These are phyloP conservation scores for Mallotus nudiflorus DNA, from an alignment of 345 rosid species.

Conservation along the genomic window DNA sequence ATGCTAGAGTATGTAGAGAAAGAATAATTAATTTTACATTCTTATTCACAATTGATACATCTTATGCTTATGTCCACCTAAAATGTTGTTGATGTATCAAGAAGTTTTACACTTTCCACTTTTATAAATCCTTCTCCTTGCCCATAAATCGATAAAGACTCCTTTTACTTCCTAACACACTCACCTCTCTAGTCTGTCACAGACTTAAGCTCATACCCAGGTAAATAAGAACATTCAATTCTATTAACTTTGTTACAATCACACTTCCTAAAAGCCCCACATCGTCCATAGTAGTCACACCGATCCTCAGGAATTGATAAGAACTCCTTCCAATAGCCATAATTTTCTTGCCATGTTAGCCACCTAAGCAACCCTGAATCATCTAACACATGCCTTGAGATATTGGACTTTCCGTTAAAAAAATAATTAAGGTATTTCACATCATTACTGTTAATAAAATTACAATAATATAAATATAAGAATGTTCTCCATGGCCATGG, in stretches of 20 bases:
- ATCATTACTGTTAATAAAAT: not conserved
- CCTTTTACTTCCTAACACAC: slow-evolving; percentile 13
- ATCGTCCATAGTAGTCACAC: slow-evolving; percentile 15
- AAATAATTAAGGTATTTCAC: not conserved
- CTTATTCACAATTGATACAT: not conserved
- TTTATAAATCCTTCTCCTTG: slow-evolving; percentile 15
- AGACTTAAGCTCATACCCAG: slow-evolving; percentile 16
- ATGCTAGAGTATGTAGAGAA: slow-evolving; percentile 16
- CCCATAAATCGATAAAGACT: not conserved
- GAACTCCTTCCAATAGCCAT: not conserved
- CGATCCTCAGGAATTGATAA: not conserved
- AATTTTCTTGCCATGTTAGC: slow-evolving; percentile 11
- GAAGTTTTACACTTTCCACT: slow-evolving; percentile 11
- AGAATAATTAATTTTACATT: slow-evolving; percentile 14
- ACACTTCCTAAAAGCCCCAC: slow-evolving; percentile 13
- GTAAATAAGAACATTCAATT: slow-evolving; percentile 22
- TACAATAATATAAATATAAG: not conserved
- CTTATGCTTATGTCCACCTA: slow-evolving; percentile 4
- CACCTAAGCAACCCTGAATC: not conserved
- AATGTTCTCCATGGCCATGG: slow-evolving; percentile 16
- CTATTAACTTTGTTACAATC: not conserved
- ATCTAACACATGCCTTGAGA: not conserved
- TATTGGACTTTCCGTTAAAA: not conserved
- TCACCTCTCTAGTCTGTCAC: not conserved
- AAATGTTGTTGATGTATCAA: slow-evolving; percentile 6